Evolutionary conservation across 1,284 basidiomycete genomes (phyloP).

Genomic region (Mycosarcoma mackinlayi): DNA sequence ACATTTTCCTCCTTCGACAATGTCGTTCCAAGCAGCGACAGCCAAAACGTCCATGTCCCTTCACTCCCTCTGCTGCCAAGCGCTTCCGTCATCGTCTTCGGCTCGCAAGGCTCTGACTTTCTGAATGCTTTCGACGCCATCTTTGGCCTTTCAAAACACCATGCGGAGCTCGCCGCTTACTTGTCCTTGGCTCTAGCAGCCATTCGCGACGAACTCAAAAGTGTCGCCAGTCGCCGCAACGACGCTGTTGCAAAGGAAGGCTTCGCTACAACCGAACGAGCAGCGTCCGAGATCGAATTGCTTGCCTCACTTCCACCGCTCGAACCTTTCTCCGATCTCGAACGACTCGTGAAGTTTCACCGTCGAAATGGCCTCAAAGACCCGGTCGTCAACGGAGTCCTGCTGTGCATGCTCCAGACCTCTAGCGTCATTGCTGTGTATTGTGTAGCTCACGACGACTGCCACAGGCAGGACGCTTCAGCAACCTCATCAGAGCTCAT

Average conservation of each 20-base stretch:
- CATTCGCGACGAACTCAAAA: conserved; percentile 29
- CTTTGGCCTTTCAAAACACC: conserved; percentile 10
- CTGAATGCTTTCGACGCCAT: conserved; percentile 29
- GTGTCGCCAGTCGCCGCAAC: conserved; percentile 19
- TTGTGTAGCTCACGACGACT: conserved; percentile 3
- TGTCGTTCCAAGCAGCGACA: conserved; percentile 1
- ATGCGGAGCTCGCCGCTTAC: conserved; percentile 29
- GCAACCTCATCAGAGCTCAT: background rate
- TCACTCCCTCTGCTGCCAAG: background rate
- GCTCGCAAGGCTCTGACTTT: conserved; percentile 46
- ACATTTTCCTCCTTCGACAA: conserved; percentile 35
- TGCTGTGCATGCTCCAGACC: conserved; percentile 40
- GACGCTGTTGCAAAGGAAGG: background rate
- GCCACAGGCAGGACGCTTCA: background rate
- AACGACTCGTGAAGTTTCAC: conserved; percentile 26
- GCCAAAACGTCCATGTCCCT: background rate
- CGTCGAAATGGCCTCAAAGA: conserved; percentile 22
- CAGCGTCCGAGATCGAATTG: conserved; percentile 25
- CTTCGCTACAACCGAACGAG: background rate
- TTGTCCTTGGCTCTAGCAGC: conserved; percentile 31
- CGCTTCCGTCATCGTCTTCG: conserved; percentile 36
- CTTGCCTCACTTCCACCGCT: conserved; percentile 33
- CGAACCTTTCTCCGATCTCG: conserved; percentile 26
- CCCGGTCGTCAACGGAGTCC: conserved; percentile 42
- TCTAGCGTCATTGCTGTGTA: conserved; percentile 29